Base-by-base conservation (phyloP, 148 eudicot genomes). In the Amaranthus cruentus region DNA sequence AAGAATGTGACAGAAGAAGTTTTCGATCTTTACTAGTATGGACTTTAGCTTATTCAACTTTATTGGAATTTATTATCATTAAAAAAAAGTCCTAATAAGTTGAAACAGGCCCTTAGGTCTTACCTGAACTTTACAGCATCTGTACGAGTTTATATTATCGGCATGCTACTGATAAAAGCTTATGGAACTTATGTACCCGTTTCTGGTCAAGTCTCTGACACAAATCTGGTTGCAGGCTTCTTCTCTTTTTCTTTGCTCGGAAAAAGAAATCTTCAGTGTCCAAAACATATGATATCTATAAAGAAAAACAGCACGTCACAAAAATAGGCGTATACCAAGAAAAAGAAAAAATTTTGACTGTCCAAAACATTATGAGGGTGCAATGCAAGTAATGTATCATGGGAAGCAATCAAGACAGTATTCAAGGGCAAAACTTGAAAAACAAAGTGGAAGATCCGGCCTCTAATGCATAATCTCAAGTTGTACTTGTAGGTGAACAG, bases 261-360 rank as follows among this genome's bases (percentile, higher is more conserved):
- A 67, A 83, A 68, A 87, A 86, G 80, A 75, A 82, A 75, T 93
- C 98, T 76, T 93, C 98, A 4, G 98, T 93, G 71, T 90, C 96
- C 18, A 93, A 78, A 65, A 93, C 98, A 76, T 90, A 93, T 6
- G 89, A 87, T 72, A 93, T 90, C 98, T 93, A 88, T 63, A 75
- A 53, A 42, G 60, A n/a, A 75, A 7, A 58, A 67, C 38, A 64
- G 21, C 66, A 44, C 4, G 47, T 79, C 58, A 79, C 51, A 77
- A 9, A 28, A 44, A 61, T 18, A 62, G 47, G 13, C 46, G 62
- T 14, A 48, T 15, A 28, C 15, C 38, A 28, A 28, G 38, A 28
- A 28, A 28, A 28, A 28, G 38, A 28, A 28, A 28, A 28, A 28
- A 28, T 0, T 28, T 28, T 2, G 38, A 28, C 38, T 28, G 2